These are phyloP conservation scores for Rhynchospora tenuis DNA, from an alignment of 176 grass and related monocot species.

Conservation along the genomic window DNA sequence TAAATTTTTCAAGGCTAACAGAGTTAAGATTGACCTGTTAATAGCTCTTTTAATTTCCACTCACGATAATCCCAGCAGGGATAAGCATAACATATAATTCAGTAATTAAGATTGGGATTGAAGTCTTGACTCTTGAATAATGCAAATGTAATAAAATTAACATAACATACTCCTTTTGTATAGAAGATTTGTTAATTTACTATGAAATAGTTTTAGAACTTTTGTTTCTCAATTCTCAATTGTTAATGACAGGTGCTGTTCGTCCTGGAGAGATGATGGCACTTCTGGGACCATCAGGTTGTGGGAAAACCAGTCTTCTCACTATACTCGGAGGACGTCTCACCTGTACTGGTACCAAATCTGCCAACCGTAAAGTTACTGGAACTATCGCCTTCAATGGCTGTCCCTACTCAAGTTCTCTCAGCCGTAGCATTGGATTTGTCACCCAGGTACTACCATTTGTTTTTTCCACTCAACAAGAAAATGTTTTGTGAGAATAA, in stretches of 20 bases:
- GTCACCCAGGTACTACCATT: conserved; percentile 27
- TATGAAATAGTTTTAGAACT: neutral
- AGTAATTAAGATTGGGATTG: too few relatives aligned
- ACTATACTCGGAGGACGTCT: conserved; percentile 33
- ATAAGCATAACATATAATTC: neutral
- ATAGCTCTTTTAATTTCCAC: neutral
- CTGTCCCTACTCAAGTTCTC: conserved; percentile 25
- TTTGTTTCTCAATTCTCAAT: neutral
- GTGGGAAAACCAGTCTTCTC: conserved; percentile 47
- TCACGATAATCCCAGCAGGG: neutral
- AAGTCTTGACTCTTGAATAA: too few relatives aligned
- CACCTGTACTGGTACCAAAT: neutral
- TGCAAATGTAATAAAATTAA: neutral
- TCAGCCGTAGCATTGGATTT: conserved; percentile 39
- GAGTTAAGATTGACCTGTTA: neutral
- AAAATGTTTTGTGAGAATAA: too few relatives aligned
- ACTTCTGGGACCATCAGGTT: conserved; percentile 42
- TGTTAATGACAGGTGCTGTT: conserved; percentile 13
- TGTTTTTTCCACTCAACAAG: neutral
- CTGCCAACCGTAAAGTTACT: conserved; percentile 11
- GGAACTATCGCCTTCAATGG: conserved; percentile 41
- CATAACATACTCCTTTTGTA: neutral
- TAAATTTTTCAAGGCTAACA: neutral
- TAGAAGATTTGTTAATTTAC: neutral
- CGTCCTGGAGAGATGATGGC: conserved; percentile 42